phyloP scores from a whole-genome alignment of 116 monocot species.

The Trichopus zeylanicus region DNA sequence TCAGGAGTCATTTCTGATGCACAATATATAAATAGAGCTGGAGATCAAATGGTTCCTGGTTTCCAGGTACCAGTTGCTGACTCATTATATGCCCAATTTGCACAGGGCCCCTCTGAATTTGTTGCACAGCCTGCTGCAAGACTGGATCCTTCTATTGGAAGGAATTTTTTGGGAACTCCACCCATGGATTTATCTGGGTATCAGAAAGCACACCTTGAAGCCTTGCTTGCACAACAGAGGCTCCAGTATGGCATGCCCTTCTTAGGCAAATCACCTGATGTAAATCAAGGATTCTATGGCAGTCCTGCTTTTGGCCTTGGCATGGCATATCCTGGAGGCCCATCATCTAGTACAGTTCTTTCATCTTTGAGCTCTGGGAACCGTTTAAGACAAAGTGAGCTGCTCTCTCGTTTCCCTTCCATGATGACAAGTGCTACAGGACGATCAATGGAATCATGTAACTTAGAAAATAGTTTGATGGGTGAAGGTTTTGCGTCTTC shows the following conservation, averaged over 20 bases:
- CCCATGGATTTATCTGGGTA: conserved; percentile 39
- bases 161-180: conserved; percentile 29
- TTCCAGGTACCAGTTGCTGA: conserved; percentile 32
- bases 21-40: conserved; percentile 31
- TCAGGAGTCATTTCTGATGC: conserved; percentile 24
- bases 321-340: conserved; percentile 27
- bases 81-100: conserved; percentile 39
- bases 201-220: conserved; percentile 57
- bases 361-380: conserved; percentile 23
- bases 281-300: conserved; percentile 36
- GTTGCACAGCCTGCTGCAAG: conserved; percentile 17
- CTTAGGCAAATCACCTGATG: conserved; percentile 34
- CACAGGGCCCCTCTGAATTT: conserved; percentile 30
- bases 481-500: conserved; percentile 23
- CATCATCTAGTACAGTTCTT: conserved; percentile 13
- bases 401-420: conserved; percentile 21
- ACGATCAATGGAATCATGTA: conserved; percentile 25
- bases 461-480: conserved; percentile 8
- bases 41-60: conserved; percentile 34
- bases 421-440: conserved; percentile 10
- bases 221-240: conserved; percentile 74
- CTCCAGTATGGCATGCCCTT: conserved; percentile 39
- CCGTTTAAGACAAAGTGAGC: conserved; percentile 21
- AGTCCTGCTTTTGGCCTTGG: conserved; percentile 24
- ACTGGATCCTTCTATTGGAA: conserved; percentile 29